phyloP scores from a whole-genome alignment of 169 alveolate genomes.

The Cystoisospora suis region DNA sequence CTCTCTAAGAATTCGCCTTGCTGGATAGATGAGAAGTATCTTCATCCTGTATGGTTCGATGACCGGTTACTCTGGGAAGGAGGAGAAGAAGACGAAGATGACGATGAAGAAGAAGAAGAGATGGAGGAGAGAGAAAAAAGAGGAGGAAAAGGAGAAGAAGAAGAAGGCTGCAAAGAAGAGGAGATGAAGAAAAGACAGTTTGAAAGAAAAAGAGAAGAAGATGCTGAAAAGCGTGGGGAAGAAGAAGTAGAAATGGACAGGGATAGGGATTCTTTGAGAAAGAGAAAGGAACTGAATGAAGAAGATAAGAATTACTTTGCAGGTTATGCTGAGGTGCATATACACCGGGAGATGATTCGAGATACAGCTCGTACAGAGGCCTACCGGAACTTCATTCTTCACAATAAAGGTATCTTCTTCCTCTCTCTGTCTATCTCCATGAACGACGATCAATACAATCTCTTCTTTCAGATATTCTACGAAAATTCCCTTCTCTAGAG shows the following conservation, averaged over 20 bases:
- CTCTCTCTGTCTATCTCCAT: neutral
- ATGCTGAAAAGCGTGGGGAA: neutral
- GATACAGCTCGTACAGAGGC: constrained; percentile 88
- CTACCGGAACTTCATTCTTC: constrained; percentile 72
- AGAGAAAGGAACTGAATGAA: neutral
- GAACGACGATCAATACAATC: neutral
- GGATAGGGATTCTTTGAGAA: neutral
- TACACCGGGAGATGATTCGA: constrained; percentile 91
- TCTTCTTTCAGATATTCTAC: neutral
- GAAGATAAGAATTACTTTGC: constrained; percentile 79
- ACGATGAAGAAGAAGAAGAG: neutral
- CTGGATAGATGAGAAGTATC: neutral
- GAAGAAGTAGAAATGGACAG: neutral
- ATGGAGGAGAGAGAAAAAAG: neutral
- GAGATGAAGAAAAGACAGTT: neutral
- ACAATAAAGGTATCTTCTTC: constrained; percentile 24
- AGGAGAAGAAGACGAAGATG: neutral
- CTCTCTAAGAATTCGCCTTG: neutral
- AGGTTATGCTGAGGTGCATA: constrained; percentile 86
- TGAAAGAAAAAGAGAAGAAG: neutral
- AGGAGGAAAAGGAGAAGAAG: neutral
- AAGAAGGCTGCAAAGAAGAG: too few species aligned
- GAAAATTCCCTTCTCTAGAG: neutral
- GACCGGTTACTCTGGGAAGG: constrained; percentile 36
- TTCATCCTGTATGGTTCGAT: neutral